Evolutionary conservation across 768 basidiomycete genomes (phyloP).

Genomic region (Mrakia gelida): DNA sequence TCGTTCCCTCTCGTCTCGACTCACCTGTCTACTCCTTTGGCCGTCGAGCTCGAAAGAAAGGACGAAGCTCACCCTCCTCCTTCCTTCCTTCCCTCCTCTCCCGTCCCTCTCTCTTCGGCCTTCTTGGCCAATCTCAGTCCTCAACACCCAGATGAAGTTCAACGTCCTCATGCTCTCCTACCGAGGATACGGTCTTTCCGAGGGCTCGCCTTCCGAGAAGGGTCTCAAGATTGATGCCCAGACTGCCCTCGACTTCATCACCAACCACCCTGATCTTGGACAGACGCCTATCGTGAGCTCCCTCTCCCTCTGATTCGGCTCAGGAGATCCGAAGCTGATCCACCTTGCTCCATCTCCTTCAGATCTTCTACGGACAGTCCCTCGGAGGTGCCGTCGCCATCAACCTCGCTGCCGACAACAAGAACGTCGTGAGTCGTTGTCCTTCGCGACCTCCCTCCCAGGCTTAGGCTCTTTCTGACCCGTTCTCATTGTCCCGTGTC

Average conservation of each 20-base stretch:
- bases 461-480: not conserved
- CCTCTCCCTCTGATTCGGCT: too few relatives aligned
- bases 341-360: too few relatives aligned
- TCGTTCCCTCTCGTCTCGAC: not conserved
- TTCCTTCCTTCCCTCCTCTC: too few relatives aligned
- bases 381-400: constrained; percentile 85
- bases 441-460: constrained; percentile 28
- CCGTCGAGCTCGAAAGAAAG: too few relatives aligned
- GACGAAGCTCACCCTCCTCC: not conserved
- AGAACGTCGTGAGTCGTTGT: constrained; percentile 52
- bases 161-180: constrained; percentile 95
- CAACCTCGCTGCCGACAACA: constrained; percentile 75
- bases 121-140: not conserved
- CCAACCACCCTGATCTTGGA: constrained; percentile 59
- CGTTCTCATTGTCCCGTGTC: not conserved
- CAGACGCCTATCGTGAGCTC: constrained; percentile 54
- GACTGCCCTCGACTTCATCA: constrained; percentile 64
- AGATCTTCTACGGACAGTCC: constrained; percentile 50
- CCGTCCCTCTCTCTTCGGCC: not conserved
- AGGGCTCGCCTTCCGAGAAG: constrained; percentile 79
- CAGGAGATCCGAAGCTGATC: too few relatives aligned
- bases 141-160: constrained; percentile 31
- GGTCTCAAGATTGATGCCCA: constrained; percentile 73
- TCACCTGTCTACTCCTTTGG: too few relatives aligned
- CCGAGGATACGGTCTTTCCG: constrained; percentile 78